phyloP scores from a whole-genome alignment of 1,139 yeast genomes.

The Blastobotrys capitulatus region DNA sequence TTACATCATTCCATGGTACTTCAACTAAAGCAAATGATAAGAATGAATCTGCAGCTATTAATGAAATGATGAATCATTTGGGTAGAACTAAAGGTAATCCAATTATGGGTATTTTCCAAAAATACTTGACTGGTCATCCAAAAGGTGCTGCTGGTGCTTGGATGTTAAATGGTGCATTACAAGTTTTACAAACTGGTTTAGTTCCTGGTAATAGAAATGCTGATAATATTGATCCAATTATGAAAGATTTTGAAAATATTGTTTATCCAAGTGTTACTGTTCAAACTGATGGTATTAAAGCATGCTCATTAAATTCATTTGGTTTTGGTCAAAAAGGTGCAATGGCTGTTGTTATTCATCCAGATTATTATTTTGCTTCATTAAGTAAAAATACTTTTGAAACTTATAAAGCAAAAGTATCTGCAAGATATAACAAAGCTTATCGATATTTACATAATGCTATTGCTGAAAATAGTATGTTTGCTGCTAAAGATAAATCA shows the following conservation, averaged over 20 bases:
- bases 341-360: constrained; percentile 85
- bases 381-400: constrained; percentile 66
- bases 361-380: constrained; percentile 87
- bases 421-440: constrained; percentile 79
- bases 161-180: constrained; percentile 99
- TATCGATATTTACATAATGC: constrained; percentile 97
- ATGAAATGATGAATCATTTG: constrained; percentile 87
- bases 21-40: constrained; percentile 97
- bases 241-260: constrained; percentile 81
- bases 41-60: constrained; percentile 90
- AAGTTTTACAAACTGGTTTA: constrained; percentile 83
- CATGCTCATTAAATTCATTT: constrained; percentile 92
- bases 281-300: constrained; percentile 95
- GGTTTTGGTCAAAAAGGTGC: constrained; percentile 99
- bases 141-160: constrained; percentile 99
- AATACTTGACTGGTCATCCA: constrained; percentile 98
- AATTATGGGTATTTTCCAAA: constrained; percentile 96
- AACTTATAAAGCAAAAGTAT: constrained; percentile 64
- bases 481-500: constrained; percentile 88
- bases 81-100: constrained; percentile 99
- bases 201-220: constrained; percentile 99
- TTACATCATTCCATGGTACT: constrained; percentile 99
- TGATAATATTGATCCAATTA: constrained; percentile 80
- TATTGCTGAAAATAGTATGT: constrained; percentile 83
- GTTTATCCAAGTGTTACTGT: constrained; percentile 91